A percentile compares a stretch with the other conserved stretches of the same genome.
These are phyloP conservation scores for Fremontodendron californicum DNA, from an alignment of 345 rosid genomes.

Conservation along the genomic window DNA sequence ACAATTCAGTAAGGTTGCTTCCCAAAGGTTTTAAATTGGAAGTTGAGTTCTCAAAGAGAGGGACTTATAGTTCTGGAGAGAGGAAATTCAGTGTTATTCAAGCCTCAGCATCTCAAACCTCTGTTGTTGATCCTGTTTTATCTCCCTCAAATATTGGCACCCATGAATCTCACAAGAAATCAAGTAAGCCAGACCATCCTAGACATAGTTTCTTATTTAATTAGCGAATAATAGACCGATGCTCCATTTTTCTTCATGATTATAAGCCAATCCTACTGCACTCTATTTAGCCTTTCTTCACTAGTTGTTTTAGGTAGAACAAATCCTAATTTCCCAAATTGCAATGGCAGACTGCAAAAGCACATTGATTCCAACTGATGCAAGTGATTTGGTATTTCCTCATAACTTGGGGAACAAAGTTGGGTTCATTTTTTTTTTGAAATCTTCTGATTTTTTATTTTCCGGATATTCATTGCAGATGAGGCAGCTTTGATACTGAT, in stretches of 20 bases:
- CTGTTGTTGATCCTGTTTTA: slow-evolving; percentile 53
- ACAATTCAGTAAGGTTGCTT: slow-evolving; percentile 27
- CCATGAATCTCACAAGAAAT: slow-evolving; percentile 44
- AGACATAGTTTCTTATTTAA: slow-evolving; percentile 2
- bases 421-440: slow-evolving; percentile 1
- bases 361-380: background rate
- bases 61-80: slow-evolving; percentile 20
- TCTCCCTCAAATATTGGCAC: slow-evolving; percentile 42
- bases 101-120: slow-evolving; percentile 51
- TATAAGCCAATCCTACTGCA: background rate
- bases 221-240: background rate
- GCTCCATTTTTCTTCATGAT: background rate
- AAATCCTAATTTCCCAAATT: slow-evolving; percentile 1
- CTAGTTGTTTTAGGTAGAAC: background rate
- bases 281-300: background rate
- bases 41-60: slow-evolving; percentile 24
- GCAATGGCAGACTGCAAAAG: background rate
- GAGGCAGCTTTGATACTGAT: slow-evolving; percentile 85
- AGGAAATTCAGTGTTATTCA: slow-evolving; percentile 33
- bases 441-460: slow-evolving; percentile 5
- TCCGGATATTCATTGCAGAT: slow-evolving; percentile 35
- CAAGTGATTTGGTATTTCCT: background rate
- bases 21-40: slow-evolving; percentile 33
- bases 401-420: background rate
- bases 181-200: slow-evolving; percentile 42